phyloP scores from a whole-genome alignment of 768 basidiomycete genomes.

The Strobilomyces confusus region DNA sequence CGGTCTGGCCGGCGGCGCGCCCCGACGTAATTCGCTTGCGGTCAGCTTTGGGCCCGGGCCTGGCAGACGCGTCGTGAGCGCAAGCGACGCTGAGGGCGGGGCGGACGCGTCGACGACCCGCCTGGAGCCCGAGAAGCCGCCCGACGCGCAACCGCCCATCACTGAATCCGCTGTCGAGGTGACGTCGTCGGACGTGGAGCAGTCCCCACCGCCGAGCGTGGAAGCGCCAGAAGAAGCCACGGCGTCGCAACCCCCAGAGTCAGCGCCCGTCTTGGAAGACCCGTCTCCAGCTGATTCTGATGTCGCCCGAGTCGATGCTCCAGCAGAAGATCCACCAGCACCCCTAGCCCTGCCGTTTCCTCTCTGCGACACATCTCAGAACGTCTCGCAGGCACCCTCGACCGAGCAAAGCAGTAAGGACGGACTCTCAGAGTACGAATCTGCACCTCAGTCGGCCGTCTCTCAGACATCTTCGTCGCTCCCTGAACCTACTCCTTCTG shows the following conservation, averaged over 20 bases:
- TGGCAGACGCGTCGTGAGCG: conserved; percentile 19
- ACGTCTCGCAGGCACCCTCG: conserved; percentile 1
- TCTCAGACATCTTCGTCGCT: conserved; percentile 7
- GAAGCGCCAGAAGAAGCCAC: conserved; percentile 1
- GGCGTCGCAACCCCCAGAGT: background rate
- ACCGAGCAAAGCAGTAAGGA: conserved; percentile 1
- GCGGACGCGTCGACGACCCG: conserved; percentile 1
- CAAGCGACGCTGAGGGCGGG: conserved; percentile 5
- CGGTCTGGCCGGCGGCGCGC: background rate
- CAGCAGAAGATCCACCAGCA: background rate
- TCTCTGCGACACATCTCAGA: conserved; percentile 1
- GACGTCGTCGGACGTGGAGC: conserved; percentile 1
- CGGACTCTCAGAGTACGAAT: conserved; percentile 12
- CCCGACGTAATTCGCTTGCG: conserved; percentile 31
- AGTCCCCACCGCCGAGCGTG: background rate
- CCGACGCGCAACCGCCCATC: background rate
- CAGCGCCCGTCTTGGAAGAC: background rate
- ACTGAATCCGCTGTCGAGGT: conserved; percentile 1
- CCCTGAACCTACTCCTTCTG: background rate
- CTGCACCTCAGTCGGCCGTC: conserved; percentile 12
- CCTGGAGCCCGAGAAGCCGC: conserved; percentile 9
- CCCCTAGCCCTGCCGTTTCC: background rate
- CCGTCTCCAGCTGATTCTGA: background rate
- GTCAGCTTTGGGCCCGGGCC: conserved; percentile 19
- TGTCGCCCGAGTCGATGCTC: background rate